These are phyloP conservation scores for Aspergillus sclerotiicarbonarius DNA, from an alignment of 495 filamentous ascomycete species.

Conservation along the genomic window DNA sequence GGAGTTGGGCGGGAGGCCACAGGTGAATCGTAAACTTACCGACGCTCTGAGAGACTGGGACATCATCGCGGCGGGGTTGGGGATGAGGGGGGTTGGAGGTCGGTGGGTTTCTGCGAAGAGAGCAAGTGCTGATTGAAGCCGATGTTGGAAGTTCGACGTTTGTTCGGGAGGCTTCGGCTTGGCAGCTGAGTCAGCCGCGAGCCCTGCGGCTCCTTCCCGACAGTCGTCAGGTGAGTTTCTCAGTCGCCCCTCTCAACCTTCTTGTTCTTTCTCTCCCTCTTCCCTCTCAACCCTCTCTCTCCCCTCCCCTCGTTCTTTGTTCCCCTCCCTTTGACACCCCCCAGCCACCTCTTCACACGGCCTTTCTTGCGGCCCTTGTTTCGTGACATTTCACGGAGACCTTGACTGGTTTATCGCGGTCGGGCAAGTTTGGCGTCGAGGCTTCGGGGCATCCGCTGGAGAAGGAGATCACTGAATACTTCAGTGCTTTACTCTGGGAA, in stretches of 20 bases:
- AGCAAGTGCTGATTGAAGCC: constrained; percentile 31
- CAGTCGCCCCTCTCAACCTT: constrained; percentile 7
- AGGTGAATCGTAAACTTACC: constrained; percentile 43
- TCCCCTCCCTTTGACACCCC: constrained; percentile 18
- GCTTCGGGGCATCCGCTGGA: constrained; percentile 25
- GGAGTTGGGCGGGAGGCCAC: neutral
- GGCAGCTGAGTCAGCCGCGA: constrained; percentile 26
- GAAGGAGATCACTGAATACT: constrained; percentile 12
- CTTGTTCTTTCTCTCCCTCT: constrained; percentile 4
- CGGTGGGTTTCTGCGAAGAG: constrained; percentile 29
- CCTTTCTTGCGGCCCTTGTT: constrained; percentile 12
- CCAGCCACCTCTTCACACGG: constrained; percentile 30
- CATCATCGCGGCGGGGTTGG: constrained; percentile 58
- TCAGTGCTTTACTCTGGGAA: constrained; percentile 21
- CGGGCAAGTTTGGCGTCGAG: constrained; percentile 38
- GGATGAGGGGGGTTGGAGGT: constrained; percentile 29
- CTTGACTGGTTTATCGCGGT: constrained; percentile 51
- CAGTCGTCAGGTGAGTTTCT: constrained; percentile 1
- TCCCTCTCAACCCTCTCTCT: constrained; percentile 7
- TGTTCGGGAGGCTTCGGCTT: constrained; percentile 30
- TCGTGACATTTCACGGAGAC: constrained; percentile 32
- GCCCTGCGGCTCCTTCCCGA: constrained; percentile 7
- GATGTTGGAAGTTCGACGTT: constrained; percentile 31
- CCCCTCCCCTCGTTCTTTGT: constrained; percentile 12
- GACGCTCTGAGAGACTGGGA: constrained; percentile 64